Conservation (phyloP, 2,329 filamentous ascomycete species). For the Emydomyces testavorans region DNA sequence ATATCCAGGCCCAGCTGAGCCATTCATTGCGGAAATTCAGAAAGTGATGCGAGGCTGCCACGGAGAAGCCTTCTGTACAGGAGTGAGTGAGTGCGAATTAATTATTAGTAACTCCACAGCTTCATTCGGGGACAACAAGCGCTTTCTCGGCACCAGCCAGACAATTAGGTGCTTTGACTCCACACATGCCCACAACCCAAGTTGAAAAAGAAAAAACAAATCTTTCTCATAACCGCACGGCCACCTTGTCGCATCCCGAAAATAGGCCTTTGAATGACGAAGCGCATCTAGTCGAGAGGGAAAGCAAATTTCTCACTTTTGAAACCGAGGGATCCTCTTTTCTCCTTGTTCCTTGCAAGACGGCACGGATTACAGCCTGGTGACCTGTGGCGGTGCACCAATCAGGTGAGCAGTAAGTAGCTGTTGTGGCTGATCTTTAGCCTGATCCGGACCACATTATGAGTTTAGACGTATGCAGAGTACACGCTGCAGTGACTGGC, state of each 20-base stretch:
- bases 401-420: too few species aligned
- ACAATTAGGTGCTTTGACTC: not conserved
- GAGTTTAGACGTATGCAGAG: too few species aligned
- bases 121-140: not conserved
- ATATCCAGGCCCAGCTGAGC: not conserved
- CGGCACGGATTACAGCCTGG: not conserved
- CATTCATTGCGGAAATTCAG: not conserved
- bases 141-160: conserved; percentile 1
- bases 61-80: not conserved
- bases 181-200: not conserved
- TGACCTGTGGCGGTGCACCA: conserved; percentile 5
- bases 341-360: conserved; percentile 6
- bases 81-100: not conserved
- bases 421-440: not conserved
- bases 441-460: not conserved
- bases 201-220: not conserved
- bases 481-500: too few species aligned
- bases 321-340: not conserved
- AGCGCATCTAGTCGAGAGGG: not conserved
- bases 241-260: conserved; percentile 1
- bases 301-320: not conserved
- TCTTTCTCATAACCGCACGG: not conserved
- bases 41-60: conserved; percentile 6
- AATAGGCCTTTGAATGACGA: not conserved
- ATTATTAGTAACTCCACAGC: not conserved